Evolutionary conservation across 345 rosid genomes (phyloP), one percentile per base, ranked within the genome.

Genomic region (Noccaea caerulescens): DNA sequence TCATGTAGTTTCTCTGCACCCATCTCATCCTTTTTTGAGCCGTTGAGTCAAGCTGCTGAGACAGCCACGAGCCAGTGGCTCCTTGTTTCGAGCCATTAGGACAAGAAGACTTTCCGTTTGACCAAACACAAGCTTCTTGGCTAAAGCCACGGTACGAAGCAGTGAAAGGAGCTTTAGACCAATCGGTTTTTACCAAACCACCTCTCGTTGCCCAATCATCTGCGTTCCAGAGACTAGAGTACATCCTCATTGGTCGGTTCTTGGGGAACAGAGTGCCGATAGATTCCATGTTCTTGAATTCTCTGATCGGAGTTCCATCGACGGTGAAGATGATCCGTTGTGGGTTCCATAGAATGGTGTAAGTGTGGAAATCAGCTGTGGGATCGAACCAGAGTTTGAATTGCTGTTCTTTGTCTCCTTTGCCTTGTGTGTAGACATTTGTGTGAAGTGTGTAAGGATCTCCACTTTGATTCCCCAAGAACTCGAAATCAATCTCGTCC

Each of bases 401-500:
- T 11, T 87, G 92, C 60, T 87, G 89, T 66, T 87, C 89, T 66
- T 83, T 70, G 79, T 83, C 80, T 14, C 92, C 89, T 72, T 83
- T 83, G 27, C 89, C 92, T 68, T 82, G 81, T 27, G 79, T 75
- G 61, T 76, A 83, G 20, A 85, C 81, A 70, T 87, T 87, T 20
- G 89, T 87, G 67, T 87, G 92, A 10, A 87, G 77, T 52, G 84
- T 82, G 80, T 83, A 87, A 25, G 89, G 91, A 38, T 87, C 87
- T 16, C 91, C 91, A 58, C 87, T 84, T 57, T 71, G 52, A 46
- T 87, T 87, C 9, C 92, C 92, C 11, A 87, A 64, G 72, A 87
- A 87, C 81, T 83, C 89, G 14, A 79, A 83, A 46, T 85, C 92
- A 10, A 87, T 83, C 72, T 87, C 89, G 62, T 87, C 92, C 89